Evolutionary conservation across 2,329 filamentous ascomycete genomes (phyloP).

Genomic region (Tolypocladium sp.): DNA sequence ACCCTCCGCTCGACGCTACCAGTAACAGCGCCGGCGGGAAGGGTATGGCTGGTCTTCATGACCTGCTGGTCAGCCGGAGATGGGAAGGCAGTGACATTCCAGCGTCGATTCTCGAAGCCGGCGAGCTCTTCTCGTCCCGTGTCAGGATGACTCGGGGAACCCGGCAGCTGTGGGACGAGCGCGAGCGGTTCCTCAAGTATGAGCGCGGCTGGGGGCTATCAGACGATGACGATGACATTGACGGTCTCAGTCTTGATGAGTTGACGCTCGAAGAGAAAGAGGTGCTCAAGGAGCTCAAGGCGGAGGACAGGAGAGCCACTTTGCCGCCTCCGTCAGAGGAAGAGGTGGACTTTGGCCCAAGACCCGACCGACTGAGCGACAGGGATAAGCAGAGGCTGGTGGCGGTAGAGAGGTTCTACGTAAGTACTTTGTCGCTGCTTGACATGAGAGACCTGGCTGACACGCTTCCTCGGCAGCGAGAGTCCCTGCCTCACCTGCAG

Average conservation of each 20-base stretch:
- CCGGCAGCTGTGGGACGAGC: slow-evolving; percentile 88
- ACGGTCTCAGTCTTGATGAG: slow-evolving; percentile 37
- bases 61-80: slow-evolving; percentile 67
- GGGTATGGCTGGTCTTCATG: slow-evolving; percentile 71
- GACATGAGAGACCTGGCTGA: background rate
- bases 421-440: slow-evolving; percentile 35
- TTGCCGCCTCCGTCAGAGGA: slow-evolving; percentile 10
- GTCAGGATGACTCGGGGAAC: slow-evolving; percentile 89
- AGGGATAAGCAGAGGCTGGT: slow-evolving; percentile 56
- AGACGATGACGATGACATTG: slow-evolving; percentile 32
- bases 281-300: slow-evolving; percentile 31
- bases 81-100: slow-evolving; percentile 96
- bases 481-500: slow-evolving; percentile 76
- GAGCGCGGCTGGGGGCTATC: slow-evolving; percentile 70
- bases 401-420: slow-evolving; percentile 77
- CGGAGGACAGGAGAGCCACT: slow-evolving; percentile 22
- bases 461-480: slow-evolving; percentile 40
- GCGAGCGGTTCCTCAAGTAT: slow-evolving; percentile 83
- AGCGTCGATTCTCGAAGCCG: slow-evolving; percentile 88
- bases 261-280: slow-evolving; percentile 30
- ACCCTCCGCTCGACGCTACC: slow-evolving; percentile 80
- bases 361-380: slow-evolving; percentile 35
- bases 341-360: slow-evolving; percentile 37
- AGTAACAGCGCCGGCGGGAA: slow-evolving; percentile 90
- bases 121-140: slow-evolving; percentile 79